A percentile compares a stretch with the other conserved stretches of the same genome.
phyloP scores from a whole-genome alignment of 345 rosid genomes.

The Arabidopsis arenosa region DNA sequence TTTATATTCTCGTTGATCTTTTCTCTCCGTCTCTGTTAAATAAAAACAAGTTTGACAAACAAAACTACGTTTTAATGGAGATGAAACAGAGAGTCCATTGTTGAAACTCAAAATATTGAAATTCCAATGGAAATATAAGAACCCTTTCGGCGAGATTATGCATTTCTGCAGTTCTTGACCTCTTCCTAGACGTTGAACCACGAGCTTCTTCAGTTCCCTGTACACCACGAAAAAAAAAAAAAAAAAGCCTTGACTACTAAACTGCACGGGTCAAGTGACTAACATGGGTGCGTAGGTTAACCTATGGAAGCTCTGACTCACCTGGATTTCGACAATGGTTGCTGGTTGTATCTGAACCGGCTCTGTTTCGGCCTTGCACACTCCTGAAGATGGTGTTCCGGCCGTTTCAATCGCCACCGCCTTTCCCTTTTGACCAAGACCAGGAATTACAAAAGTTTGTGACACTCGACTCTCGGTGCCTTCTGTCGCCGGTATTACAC shows the following conservation, averaged over 20 bases:
- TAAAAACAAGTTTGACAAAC: not conserved
- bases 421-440: constrained; percentile 22
- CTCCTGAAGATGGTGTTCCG: constrained; percentile 12
- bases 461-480: constrained; percentile 5
- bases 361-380: constrained; percentile 1
- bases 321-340: not conserved
- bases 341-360: constrained; percentile 2
- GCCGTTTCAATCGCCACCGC: constrained; percentile 2
- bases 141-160: constrained; percentile 91
- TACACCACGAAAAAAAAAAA: not conserved
- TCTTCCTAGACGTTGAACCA: constrained; percentile 68
- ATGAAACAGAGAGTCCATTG: constrained; percentile 2
- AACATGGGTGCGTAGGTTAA: not conserved
- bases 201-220: constrained; percentile 48
- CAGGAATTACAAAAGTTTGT: constrained; percentile 9
- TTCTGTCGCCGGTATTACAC: not conserved
- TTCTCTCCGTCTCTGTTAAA: constrained; percentile 62
- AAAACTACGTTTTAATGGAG: not conserved
- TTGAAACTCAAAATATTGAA: not conserved
- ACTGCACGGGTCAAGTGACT: not conserved
- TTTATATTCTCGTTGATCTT: constrained; percentile 75
- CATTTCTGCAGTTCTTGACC: constrained; percentile 86
- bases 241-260: constrained; percentile 5
- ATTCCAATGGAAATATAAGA: constrained; percentile 18
- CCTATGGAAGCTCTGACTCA: not conserved